Evolutionary conservation across 177 flowering plant genomes (phyloP).

Genomic region (Vitis hybrid): DNA sequence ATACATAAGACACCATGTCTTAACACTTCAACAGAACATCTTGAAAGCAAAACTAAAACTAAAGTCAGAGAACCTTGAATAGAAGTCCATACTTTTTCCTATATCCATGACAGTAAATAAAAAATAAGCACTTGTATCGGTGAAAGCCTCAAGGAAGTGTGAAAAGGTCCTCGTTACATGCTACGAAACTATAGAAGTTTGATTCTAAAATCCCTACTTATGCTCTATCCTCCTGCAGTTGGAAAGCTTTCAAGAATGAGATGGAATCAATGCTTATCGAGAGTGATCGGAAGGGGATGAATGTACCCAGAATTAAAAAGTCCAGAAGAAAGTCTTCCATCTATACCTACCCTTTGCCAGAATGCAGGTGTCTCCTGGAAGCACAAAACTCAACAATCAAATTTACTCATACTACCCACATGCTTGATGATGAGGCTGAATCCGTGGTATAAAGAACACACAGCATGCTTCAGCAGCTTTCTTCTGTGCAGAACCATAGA

Average conservation of each 20-base stretch:
- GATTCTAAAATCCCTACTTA: background rate
- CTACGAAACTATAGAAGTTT: too few relatives aligned
- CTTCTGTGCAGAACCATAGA: background rate
- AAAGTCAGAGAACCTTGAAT: too few relatives aligned
- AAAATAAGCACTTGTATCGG: too few relatives aligned
- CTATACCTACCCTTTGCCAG: slow-evolving; percentile 65
- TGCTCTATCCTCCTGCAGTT: slow-evolving; percentile 44
- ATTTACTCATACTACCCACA: background rate
- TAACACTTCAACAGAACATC: too few relatives aligned
- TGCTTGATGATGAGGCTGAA: slow-evolving; percentile 14
- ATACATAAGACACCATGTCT: too few relatives aligned
- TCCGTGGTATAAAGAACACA: background rate
- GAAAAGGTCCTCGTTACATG: too few relatives aligned
- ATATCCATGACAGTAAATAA: too few relatives aligned
- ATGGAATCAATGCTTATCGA: slow-evolving; percentile 67
- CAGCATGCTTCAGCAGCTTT: background rate
- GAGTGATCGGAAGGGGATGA: slow-evolving; percentile 70
- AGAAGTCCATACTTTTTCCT: too few relatives aligned
- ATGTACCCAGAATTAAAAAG: slow-evolving; percentile 49
- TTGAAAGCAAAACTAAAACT: too few relatives aligned
- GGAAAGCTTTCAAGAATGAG: slow-evolving; percentile 67
- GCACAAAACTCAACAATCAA: slow-evolving; percentile 32
- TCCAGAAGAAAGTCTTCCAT: slow-evolving; percentile 53
- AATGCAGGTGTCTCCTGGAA: slow-evolving; percentile 59
- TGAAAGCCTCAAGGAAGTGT: too few relatives aligned